Evolutionary conservation across 2,329 filamentous ascomycete species (phyloP), one percentile per base, ranked within the genome.

Genomic region (Chrysoporthe cubensis): DNA sequence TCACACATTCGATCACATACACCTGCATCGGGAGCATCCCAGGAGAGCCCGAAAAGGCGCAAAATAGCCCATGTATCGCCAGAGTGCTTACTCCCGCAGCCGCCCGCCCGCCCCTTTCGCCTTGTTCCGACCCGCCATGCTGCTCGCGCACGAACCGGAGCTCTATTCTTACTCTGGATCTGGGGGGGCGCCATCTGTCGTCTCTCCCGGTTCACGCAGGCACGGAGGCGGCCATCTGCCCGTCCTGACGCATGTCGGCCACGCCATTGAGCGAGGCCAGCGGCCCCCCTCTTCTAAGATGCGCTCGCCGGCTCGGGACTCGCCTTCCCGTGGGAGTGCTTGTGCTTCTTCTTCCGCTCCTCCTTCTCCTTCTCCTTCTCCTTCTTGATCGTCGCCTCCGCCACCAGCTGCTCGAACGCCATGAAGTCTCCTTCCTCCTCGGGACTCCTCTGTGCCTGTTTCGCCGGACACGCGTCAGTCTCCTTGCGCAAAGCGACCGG

Each of bases 381-480:
- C 81, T 97, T 97, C 87, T 98, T 98, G 65, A 94, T 91, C 67
- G 94, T 94, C 4, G 95, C 95, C 78, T 99, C 96, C 62, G 96
- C 94, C 79, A 99, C 97, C 66, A 99, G 89, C 80, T 98, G 94
- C 79, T 99, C 96, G 74, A 99, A 99, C 18, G 95, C 94, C 88
- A 99, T 96, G 81, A 97, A 98, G 75, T 98, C 96, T 71, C 96
- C 95, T 80, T 99, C 96, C 82, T 99, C 96, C 72, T 99, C 96
- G 54, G 95, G 91, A 65, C 95, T 91, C 71, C 96, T 90, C 78
- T 91, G 87, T 52, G 95, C 93, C 94, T 97, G 72, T 60, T 48
- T 67, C 69, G 65, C 71, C 50, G 11, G 3, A 58, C 16, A 34
- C 67, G 64, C 73, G 48, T 65, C 34, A 74, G 52, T 18, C 34